Base-by-base conservation (phyloP, 2,329 filamentous ascomycete genomes). In the Stenocarpella maydis region DNA sequence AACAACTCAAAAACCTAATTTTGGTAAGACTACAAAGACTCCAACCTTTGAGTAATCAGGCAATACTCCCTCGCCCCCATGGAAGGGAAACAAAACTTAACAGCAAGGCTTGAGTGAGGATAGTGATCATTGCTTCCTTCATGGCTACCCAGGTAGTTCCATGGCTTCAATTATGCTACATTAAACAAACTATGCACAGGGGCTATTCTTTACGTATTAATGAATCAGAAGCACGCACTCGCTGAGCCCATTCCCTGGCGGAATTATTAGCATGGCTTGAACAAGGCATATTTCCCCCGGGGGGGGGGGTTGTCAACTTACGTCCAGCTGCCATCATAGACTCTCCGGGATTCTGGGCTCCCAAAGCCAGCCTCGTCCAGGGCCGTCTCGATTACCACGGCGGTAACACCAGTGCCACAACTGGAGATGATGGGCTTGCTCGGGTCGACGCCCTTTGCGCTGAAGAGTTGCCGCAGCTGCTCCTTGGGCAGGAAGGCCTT, bases 261-360 rank as follows among this genome's bases (percentile, higher is more conserved):
- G 49, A 8, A 50, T 50, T 63, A 65, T 65, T 65, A 60, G 50
- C 53, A 50, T 54, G 55, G 17, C 43, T 28, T 41, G 49, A 68
- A 74, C 66, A 74, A 70, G 21, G 28, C 52, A 43, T 10, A 12
- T 12, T 37, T 12, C 6, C 12, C 49, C 19, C 37, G 26, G 14
- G 26, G 21, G 41, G 14, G n/a, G n/a, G n/a, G n/a, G n/a, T n/a
- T n/a, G 21, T 12, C 34, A 15, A 91, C 92, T 90, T 85, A 97
- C 87, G 96, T 98, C 96, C 96, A 99, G 80, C 95, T 97, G 58
- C 96, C 96, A 79, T 99, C 96, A 76, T 99, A 99, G 26, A 99
- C 85, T 77, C 87, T 90, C 74, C 93, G 88, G 67, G 88, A 87
- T 71, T 90, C 86, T 0, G 87, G 81, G 4, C 88, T 83, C 2